Evolutionary conservation across 306 rosid species (phyloP).

Genomic region (Glycine latifolia): DNA sequence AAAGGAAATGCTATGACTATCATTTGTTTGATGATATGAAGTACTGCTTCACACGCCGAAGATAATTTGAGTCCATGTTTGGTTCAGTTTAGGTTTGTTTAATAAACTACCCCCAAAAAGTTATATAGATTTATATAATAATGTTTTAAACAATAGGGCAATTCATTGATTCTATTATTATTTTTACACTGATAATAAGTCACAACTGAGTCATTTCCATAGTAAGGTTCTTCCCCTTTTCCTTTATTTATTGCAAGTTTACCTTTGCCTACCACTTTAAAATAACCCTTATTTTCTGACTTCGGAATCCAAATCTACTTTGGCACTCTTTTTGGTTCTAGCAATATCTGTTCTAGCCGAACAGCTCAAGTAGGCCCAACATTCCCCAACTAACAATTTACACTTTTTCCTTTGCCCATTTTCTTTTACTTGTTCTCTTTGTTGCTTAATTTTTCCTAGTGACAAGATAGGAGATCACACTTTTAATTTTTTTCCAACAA

Average conservation of each 20-base stretch:
- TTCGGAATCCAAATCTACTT: slow-evolving; percentile 53
- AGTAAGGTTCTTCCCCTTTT: neutral
- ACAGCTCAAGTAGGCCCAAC: slow-evolving; percentile 40
- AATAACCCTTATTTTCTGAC: slow-evolving; percentile 28
- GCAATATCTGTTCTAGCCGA: slow-evolving; percentile 44
- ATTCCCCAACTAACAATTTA: slow-evolving; percentile 39
- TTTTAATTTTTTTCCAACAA: neutral
- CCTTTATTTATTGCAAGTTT: slow-evolving; percentile 30
- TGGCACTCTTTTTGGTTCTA: slow-evolving; percentile 43
- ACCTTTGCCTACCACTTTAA: slow-evolving; percentile 43
- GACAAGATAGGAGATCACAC: slow-evolving; percentile 34
- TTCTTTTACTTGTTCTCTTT: slow-evolving; percentile 37
- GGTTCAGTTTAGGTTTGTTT: no score
- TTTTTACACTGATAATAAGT: no score
- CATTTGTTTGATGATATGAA: slow-evolving; percentile 12
- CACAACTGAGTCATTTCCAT: neutral
- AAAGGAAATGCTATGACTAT: neutral
- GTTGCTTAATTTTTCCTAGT: slow-evolving; percentile 17
- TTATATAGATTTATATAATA: no score
- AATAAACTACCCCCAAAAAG: no score
- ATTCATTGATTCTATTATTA: no score
- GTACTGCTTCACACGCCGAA: slow-evolving; percentile 6
- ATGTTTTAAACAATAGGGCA: no score
- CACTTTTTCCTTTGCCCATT: slow-evolving; percentile 26
- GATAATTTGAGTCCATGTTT: neutral